phyloP scores from a whole-genome alignment of 768 basidiomycete genomes.

The Amanita exitialis region DNA sequence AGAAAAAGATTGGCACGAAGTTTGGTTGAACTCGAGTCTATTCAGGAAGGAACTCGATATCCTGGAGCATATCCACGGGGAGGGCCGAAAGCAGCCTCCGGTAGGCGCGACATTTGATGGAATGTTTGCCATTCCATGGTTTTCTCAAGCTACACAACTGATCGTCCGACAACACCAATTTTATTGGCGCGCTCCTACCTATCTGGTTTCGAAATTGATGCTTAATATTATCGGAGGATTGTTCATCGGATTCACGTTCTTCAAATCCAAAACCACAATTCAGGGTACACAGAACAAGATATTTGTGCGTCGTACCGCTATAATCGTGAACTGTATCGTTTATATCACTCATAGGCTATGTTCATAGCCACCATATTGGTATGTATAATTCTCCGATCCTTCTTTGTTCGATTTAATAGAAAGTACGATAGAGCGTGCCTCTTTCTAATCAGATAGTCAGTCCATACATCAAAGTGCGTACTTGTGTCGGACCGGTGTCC shows the following conservation, averaged over 20 bases:
- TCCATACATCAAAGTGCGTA: constrained; percentile 37
- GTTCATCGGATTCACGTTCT: constrained; percentile 59
- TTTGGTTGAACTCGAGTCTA: constrained; percentile 33
- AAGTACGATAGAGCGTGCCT: constrained; percentile 27
- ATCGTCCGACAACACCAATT: constrained; percentile 31
- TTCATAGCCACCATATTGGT: constrained; percentile 45
- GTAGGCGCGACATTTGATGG: constrained; percentile 26
- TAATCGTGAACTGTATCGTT: constrained; percentile 6
- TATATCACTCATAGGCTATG: constrained; percentile 28
- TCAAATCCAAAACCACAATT: constrained; percentile 39
- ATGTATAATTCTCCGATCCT: constrained; percentile 10
- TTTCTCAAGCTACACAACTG: constrained; percentile 33
- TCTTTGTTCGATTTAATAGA: not conserved
- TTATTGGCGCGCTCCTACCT: constrained; percentile 54
- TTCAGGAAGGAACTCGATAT: constrained; percentile 21
- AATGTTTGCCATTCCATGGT: constrained; percentile 45
- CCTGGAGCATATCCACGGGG: constrained; percentile 37
- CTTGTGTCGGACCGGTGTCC: no score
- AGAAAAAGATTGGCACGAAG: constrained; percentile 44
- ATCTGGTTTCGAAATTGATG: constrained; percentile 46
- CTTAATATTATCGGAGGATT: constrained; percentile 46
- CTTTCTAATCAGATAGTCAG: constrained; percentile 57
- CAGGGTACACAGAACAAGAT: constrained; percentile 58
- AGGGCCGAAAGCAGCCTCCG: constrained; percentile 35
- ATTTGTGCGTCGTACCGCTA: constrained; percentile 32